Evolutionary conservation across 1,139 yeast genomes (phyloP), one percentile per base, ranked within the genome.

Genomic region (Yamadazyma spencermartinsiae): DNA sequence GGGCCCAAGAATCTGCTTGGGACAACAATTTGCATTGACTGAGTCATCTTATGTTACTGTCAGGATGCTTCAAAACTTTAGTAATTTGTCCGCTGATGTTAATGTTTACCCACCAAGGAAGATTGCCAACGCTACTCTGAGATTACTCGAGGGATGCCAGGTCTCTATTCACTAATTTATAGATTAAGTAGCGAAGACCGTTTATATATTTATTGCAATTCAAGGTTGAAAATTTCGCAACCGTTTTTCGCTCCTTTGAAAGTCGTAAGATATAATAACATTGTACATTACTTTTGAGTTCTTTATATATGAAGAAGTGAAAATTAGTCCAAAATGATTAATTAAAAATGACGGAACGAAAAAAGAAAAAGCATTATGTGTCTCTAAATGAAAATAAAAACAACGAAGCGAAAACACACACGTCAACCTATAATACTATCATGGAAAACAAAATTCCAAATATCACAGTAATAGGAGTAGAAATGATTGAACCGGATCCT

Each of bases 11-110:
- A 63, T 68, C 29, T 67, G 74, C 45, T 60, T 69, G 47, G 75
- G 74, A 16, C 74, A 69, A 48, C 74, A 69, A 46, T 69, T 68
- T 60, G 74, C 74, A 7, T 60, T 69, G 35, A 69, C 74, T 12
- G 74, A 69, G 51, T 72, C 72, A 9, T 60, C 68, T 2, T 68
- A 54, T 39, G 51, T 51, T 7, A 39, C 45, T 32, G 46, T 54
- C 28, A 48, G 57, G 42, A 44, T 52, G 31, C 37, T 37, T 4
- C 52, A 48, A 34, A 35, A 35, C 1, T 43, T 41, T 28, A 31
- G 40, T 15, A 20, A 32, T 14, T 49, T 36, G 41, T 6, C 8
- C 3, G n/a, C 19, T 51, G 28, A 38, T 50, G 29, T 37, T 28
- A 51, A 46, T 25, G 54, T 44, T 17, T 63, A 63, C 40, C 72